A percentile compares a stretch with the other conserved stretches of the same genome.
These are phyloP conservation scores for Kwoniella botswanensis DNA, from an alignment of 768 basidiomycete genomes.

Conservation along the genomic window DNA sequence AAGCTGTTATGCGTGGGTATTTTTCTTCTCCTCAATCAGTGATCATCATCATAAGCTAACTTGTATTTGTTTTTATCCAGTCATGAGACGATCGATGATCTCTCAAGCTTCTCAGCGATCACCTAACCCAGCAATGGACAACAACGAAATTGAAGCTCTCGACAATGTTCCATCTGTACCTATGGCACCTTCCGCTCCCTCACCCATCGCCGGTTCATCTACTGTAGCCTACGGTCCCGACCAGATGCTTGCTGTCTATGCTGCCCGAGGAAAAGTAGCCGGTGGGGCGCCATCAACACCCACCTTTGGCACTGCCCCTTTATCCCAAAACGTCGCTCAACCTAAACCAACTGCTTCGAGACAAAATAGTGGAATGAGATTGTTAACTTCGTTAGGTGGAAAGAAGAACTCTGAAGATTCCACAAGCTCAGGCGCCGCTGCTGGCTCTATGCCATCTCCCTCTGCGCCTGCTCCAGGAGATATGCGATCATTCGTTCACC, in stretches of 20 bases:
- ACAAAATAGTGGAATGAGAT: constrained; percentile 30
- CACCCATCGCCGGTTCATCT: constrained; percentile 22
- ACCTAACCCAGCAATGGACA: constrained; percentile 25
- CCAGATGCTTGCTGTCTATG: constrained; percentile 57
- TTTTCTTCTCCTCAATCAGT: not conserved
- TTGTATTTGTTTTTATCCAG: not conserved
- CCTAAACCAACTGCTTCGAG: constrained; percentile 27
- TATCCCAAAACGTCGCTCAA: not conserved
- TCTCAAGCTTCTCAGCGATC: constrained; percentile 48
- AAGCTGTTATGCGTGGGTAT: constrained; percentile 53
- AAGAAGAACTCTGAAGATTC: constrained; percentile 24
- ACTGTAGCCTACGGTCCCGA: constrained; percentile 53
- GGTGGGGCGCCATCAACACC: constrained; percentile 20
- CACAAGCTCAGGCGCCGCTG: not conserved
- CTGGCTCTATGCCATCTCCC: constrained; percentile 22
- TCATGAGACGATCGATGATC: constrained; percentile 52
- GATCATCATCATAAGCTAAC: constrained; percentile 5
- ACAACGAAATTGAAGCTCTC: constrained; percentile 45
- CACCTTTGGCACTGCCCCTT: constrained; percentile 14
- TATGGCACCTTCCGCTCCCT: constrained; percentile 14
- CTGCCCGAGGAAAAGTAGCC: constrained; percentile 47
- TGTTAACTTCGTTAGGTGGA: constrained; percentile 27
- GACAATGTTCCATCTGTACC: constrained; percentile 18
- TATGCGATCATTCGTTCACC: constrained; percentile 42
- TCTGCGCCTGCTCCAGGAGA: constrained; percentile 37